These are phyloP conservation scores for Geranium brycei DNA, from an alignment of 345 rosid species.

Conservation along the genomic window DNA sequence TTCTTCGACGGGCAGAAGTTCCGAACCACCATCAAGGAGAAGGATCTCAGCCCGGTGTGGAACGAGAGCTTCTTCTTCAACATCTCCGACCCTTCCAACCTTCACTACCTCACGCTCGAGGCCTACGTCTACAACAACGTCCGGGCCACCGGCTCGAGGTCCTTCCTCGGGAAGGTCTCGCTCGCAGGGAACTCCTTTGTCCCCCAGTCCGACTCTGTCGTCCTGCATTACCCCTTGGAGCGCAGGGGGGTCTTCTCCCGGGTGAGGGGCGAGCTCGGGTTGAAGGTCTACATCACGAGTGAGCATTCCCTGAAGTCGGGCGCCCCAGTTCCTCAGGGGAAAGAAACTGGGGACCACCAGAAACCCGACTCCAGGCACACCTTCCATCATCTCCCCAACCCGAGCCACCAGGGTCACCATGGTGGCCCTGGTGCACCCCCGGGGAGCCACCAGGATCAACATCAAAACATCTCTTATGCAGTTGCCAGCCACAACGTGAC, in stretches of 20 bases:
- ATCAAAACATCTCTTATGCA: slow-evolving; percentile 5
- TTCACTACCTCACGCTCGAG: slow-evolving; percentile 65
- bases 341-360: slow-evolving; percentile 5
- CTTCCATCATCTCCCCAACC: slow-evolving; percentile 78
- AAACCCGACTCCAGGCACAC: slow-evolving; percentile 38
- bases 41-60: slow-evolving; percentile 91
- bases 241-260: slow-evolving; percentile 77
- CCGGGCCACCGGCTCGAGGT: slow-evolving; percentile 50
- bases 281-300: slow-evolving; percentile 70
- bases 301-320: slow-evolving; percentile 62
- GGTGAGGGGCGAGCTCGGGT: slow-evolving; percentile 92
- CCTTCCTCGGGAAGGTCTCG: slow-evolving; percentile 80
- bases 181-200: slow-evolving; percentile 79
- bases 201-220: slow-evolving; percentile 73
- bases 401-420: slow-evolving; percentile 34
- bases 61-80: slow-evolving; percentile 94
- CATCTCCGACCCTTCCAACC: slow-evolving; percentile 70
- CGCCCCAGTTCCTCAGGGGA: slow-evolving; percentile 15
- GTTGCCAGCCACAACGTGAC: no score
- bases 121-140: slow-evolving; percentile 50
- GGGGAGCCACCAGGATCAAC: slow-evolving; percentile 31
- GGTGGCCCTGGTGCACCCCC: not conserved
- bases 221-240: slow-evolving; percentile 80
- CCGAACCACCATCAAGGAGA: slow-evolving; percentile 77
- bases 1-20: slow-evolving; percentile 75